These are phyloP conservation scores for Avicennia marina DNA, from an alignment of 257 asterid species.

Conservation along the genomic window DNA sequence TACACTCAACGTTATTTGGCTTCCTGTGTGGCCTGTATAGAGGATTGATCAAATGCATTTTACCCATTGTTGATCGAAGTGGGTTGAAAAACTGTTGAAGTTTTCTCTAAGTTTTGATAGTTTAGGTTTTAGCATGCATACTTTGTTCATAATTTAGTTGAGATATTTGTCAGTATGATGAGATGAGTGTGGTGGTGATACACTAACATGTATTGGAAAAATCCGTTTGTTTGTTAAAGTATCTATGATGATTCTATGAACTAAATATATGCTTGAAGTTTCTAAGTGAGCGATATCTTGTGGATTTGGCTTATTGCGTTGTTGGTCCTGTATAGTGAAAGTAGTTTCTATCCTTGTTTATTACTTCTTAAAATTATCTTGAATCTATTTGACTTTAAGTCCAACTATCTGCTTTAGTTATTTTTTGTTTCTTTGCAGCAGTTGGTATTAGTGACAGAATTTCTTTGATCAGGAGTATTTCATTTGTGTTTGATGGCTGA, in stretches of 20 bases:
- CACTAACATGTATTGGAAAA: background rate
- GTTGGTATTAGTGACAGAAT: background rate
- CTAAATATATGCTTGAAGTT: background rate
- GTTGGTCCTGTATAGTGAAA: background rate
- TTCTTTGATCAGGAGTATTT: background rate
- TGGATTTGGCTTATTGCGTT: background rate
- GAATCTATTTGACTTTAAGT: background rate
- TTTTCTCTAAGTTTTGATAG: background rate
- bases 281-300: background rate
- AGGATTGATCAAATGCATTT: background rate
- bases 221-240: background rate
- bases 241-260: background rate
- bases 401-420: constrained; percentile 6
- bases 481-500: constrained; percentile 9
- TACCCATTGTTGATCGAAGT: background rate
- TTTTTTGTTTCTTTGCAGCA: background rate
- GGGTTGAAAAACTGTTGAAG: background rate
- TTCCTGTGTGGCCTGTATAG: background rate
- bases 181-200: background rate
- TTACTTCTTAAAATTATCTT: background rate
- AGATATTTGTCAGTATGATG: too few species aligned
- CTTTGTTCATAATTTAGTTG: background rate
- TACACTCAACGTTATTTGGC: background rate
- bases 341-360: background rate
- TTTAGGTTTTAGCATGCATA: background rate